A percentile compares a stretch with the other conserved stretches of the same genome.
These are phyloP conservation scores for Solanum neorickii DNA, from an alignment of 257 asterid genomes.

Conservation along the genomic window DNA sequence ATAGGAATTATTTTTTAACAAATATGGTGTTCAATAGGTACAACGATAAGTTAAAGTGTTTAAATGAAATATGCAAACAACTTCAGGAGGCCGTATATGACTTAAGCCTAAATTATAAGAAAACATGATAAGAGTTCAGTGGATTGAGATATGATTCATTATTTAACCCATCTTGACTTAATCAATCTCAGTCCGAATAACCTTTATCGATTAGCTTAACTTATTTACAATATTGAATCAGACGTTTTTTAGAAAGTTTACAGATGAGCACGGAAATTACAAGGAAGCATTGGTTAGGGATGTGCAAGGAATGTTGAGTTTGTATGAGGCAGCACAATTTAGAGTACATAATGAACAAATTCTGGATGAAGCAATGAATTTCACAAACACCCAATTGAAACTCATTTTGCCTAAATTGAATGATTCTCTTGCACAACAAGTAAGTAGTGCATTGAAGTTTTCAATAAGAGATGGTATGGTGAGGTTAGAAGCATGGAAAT, in stretches of 20 bases:
- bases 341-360: not conserved
- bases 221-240: not conserved
- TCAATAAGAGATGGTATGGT: not conserved
- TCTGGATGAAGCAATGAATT: not conserved
- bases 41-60: too few relatives aligned
- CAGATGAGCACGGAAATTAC: not conserved
- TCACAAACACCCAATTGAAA: not conserved
- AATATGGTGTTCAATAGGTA: too few relatives aligned
- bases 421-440: not conserved
- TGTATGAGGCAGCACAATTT: not conserved
- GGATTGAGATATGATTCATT: not conserved
- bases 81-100: too few relatives aligned
- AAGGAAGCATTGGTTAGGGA: not conserved
- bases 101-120: not conserved
- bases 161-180: not conserved
- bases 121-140: not conserved
- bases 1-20: too few relatives aligned
- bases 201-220: not conserved
- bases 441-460: not conserved
- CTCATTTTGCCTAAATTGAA: not conserved
- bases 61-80: too few relatives aligned
- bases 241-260: not conserved
- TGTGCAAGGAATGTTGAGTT: not conserved
- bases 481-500: not conserved
- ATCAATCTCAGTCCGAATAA: not conserved